Percentiles rank a stretch among this genome's conserved stretches.
These are phyloP conservation scores for Claviceps lovelessii DNA, from an alignment of 2,329 filamentous ascomycete species.

Conservation along the genomic window DNA sequence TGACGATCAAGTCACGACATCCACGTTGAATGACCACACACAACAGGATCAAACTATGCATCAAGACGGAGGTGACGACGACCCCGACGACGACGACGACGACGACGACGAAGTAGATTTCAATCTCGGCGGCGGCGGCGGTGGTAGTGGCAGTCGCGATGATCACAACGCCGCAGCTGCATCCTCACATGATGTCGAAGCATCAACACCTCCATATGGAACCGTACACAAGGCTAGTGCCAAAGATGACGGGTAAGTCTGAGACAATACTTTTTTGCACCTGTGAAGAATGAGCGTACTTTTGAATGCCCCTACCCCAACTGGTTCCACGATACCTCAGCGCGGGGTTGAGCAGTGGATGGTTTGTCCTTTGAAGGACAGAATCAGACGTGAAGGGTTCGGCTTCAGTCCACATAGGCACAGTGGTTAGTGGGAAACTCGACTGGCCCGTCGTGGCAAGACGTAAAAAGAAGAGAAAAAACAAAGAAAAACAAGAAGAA, in stretches of 20 bases:
- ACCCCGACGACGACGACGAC: constrained; percentile 38
- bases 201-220: constrained; percentile 21
- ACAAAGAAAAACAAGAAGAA: not conserved
- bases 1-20: constrained; percentile 14
- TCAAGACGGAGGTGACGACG: constrained; percentile 22
- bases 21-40: not conserved
- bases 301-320: not conserved
- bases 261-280: not conserved
- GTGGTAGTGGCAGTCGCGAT: constrained; percentile 11
- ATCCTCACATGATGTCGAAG: constrained; percentile 17
- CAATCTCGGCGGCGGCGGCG: constrained; percentile 40
- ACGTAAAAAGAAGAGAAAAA: not conserved
- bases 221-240: constrained; percentile 48
- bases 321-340: not conserved
- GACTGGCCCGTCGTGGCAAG: not conserved
- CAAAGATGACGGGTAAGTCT: constrained; percentile 32
- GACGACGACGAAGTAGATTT: constrained; percentile 40
- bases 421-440: not conserved
- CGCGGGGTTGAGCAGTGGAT: not conserved
- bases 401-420: not conserved
- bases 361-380: not conserved
- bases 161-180: constrained; percentile 17
- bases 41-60: constrained; percentile 28
- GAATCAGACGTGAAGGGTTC: not conserved
- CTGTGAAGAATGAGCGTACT: not conserved